A percentile compares a stretch with the other conserved stretches of the same genome.
phyloP scores from a whole-genome alignment of 306 rosid species.

The Gillenia trifoliata region DNA sequence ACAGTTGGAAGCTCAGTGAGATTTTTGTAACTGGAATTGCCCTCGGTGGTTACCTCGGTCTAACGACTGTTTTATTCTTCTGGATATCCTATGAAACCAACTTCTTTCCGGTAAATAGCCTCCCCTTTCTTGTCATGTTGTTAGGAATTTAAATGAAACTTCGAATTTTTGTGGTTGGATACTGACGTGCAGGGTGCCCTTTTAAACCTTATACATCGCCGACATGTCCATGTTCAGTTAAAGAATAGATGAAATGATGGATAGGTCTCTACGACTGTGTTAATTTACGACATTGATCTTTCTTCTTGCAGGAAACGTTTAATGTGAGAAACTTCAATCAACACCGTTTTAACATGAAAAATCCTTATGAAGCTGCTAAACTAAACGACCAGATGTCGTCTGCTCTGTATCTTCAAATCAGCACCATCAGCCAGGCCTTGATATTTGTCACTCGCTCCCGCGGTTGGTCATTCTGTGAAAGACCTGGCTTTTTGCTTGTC shows the following conservation, averaged over 20 bases:
- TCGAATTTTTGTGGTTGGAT: neutral
- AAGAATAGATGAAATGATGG: neutral
- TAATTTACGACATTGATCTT: neutral
- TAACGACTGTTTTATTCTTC: slow-evolving; percentile 64
- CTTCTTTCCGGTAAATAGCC: slow-evolving; percentile 47
- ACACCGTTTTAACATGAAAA: neutral
- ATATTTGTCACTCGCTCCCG: slow-evolving; percentile 68
- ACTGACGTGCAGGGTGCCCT: neutral
- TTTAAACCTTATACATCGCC: neutral
- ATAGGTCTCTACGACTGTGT: neutral
- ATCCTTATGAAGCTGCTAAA: neutral
- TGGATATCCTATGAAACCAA: slow-evolving; percentile 30
- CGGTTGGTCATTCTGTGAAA: slow-evolving; percentile 66
- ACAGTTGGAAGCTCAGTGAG: slow-evolving; percentile 75
- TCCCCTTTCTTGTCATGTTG: neutral
- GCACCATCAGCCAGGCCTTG: slow-evolving; percentile 66
- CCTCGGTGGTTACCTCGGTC: slow-evolving; percentile 57
- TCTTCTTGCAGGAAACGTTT: slow-evolving; percentile 37
- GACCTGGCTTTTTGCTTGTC: slow-evolving; percentile 62
- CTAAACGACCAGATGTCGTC: slow-evolving; percentile 38
- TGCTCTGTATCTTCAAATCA: slow-evolving; percentile 72
- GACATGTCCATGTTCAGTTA: neutral
- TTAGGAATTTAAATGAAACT: neutral
- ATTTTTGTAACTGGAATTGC: slow-evolving; percentile 66
- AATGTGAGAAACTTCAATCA: slow-evolving; percentile 29